Conservation (phyloP, 305 asterid genomes). For the Solanum hybrid region DNA sequence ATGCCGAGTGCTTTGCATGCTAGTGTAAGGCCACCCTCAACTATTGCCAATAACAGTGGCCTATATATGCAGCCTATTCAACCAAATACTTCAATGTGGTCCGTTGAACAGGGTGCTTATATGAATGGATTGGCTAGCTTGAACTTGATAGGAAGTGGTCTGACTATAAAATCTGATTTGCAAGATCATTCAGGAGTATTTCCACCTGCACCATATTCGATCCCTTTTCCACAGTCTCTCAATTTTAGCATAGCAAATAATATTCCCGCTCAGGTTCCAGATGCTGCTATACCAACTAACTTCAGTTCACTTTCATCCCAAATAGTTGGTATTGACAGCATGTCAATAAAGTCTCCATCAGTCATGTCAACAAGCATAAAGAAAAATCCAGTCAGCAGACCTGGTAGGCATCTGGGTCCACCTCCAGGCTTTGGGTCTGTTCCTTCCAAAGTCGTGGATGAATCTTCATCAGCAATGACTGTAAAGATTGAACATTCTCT, state of each 20-base stretch:
- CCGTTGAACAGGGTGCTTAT: conserved; percentile 31
- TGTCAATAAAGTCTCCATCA: conserved; percentile 32
- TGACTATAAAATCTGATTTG: conserved; percentile 25
- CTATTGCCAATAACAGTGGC: conserved; percentile 24
- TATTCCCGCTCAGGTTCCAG: conserved; percentile 33
- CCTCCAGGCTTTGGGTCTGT: conserved; percentile 93
- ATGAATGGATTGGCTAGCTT: conserved; percentile 45
- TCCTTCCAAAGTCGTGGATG: conserved; percentile 57
- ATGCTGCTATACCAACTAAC: conserved; percentile 35
- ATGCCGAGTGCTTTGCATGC: conserved; percentile 28
- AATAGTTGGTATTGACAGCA: conserved; percentile 29
- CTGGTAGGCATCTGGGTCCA: conserved; percentile 81
- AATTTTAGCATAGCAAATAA: conserved; percentile 23
- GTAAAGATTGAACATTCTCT: conserved; percentile 33
- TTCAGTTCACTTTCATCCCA: conserved; percentile 36
- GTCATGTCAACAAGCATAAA: conserved; percentile 42
- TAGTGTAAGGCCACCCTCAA: conserved; percentile 26
- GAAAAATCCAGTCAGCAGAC: conserved; percentile 84
- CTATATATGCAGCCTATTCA: conserved; percentile 39
- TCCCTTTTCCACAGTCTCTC: conserved; percentile 38
- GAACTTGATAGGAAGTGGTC: conserved; percentile 47
- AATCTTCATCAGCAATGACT: conserved; percentile 29
- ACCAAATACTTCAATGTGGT: conserved; percentile 41
- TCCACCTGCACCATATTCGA: conserved; percentile 40
- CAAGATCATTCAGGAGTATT: conserved; percentile 39